These are phyloP conservation scores for Syzygium malaccense DNA, from an alignment of 441 rosid genomes.

Conservation along the genomic window DNA sequence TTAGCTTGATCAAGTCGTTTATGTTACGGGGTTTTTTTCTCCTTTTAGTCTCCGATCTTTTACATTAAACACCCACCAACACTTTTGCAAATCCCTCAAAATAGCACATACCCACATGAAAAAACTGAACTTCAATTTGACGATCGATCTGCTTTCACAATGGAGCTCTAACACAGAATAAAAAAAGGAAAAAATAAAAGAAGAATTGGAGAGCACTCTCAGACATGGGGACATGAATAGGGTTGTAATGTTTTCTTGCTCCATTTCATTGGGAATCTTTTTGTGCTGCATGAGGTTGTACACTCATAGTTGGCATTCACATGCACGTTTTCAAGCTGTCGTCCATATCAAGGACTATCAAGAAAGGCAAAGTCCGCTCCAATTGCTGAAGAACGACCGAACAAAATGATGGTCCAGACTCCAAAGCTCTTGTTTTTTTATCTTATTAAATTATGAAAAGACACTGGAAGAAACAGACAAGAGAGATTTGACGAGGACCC, in stretches of 20 bases:
- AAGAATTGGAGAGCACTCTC: background rate
- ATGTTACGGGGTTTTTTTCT: background rate
- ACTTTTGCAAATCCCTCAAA: background rate
- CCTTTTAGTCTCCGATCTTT: background rate
- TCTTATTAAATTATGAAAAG: background rate
- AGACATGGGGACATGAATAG: background rate
- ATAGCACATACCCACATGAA: background rate
- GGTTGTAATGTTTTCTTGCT: background rate
- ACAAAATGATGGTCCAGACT: background rate
- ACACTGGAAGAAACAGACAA: background rate
- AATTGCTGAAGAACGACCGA: background rate
- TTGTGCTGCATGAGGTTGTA: background rate
- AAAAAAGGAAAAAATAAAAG: background rate
- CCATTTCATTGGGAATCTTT: background rate
- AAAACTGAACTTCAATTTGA: background rate
- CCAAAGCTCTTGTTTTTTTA: background rate
- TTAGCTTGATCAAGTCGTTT: background rate
- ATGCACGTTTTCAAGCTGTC: background rate
- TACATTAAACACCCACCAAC: background rate
- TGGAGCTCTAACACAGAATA: background rate
- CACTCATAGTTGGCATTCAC: background rate
- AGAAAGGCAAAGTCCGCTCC: background rate
- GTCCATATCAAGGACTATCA: background rate
- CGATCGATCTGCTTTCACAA: background rate
- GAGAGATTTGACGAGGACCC: background rate